Evolutionary conservation across 805 yeast species (phyloP).

Genomic region (Lachancea meyersii): DNA sequence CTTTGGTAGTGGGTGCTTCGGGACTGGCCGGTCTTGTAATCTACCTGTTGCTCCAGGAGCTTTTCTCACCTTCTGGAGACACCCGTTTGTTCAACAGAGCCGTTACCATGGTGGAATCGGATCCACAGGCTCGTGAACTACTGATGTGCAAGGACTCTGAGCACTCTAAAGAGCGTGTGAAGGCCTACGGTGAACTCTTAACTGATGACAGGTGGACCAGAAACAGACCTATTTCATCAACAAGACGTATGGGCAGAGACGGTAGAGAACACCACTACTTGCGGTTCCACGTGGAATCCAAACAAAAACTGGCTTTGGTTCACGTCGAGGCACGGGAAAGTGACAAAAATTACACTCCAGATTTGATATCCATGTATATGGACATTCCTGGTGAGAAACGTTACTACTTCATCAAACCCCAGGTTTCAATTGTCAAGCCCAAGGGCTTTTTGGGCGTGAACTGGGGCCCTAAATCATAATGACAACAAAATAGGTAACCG

Average conservation of each 20-base stretch:
- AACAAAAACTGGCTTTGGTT: conserved; percentile 57
- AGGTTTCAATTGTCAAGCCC: conserved; percentile 39
- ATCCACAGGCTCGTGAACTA: conserved; percentile 49
- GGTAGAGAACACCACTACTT: conserved; percentile 77
- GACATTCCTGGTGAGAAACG: conserved; percentile 70
- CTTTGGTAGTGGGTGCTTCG: conserved; percentile 60
- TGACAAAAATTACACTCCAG: conserved; percentile 54
- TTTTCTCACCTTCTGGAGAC: conserved; percentile 85
- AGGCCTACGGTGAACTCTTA: conserved; percentile 74
- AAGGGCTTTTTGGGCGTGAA: conserved; percentile 72
- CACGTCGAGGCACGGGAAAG: conserved; percentile 73
- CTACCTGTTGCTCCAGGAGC: conserved; percentile 70
- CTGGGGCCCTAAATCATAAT: conserved; percentile 75
- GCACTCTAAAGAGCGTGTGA: conserved; percentile 49
- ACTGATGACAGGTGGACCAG: conserved; percentile 75
- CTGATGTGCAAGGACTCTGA: conserved; percentile 43
- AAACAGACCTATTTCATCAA: conserved; percentile 74
- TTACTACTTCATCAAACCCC: conserved; percentile 64
- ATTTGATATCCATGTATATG: conserved; percentile 63
- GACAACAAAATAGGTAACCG: neutral
- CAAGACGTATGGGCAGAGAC: conserved; percentile 58
- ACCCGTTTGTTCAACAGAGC: conserved; percentile 87
- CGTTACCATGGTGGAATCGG: conserved; percentile 66
- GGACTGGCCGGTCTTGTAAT: conserved; percentile 63
- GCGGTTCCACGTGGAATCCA: conserved; percentile 82